Evolutionary conservation across 2,329 filamentous ascomycete genomes (phyloP), one percentile per base, ranked within the genome.

Genomic region (Ascochyta koolunga): DNA sequence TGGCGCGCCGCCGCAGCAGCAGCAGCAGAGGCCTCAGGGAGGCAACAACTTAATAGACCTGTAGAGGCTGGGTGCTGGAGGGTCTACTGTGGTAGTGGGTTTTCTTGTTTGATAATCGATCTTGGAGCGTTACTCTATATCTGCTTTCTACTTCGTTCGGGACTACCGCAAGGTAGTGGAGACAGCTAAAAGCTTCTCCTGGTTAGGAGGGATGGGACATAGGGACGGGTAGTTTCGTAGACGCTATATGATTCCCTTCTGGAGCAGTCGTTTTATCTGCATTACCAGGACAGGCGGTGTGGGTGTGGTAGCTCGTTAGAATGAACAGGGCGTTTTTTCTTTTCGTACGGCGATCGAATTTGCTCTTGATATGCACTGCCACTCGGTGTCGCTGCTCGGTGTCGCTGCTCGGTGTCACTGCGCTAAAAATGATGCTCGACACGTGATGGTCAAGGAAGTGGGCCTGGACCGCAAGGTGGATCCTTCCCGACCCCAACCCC

Each of bases 31-130:
- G 57, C 77, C 78, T 50, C 75, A 78, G 55, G 78, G 79, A 46
- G 75, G 78, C 52, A 82, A 82, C 49, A 87, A 85, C 68, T 70
- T 88, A 76, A 88, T 88, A 70, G 85, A 88, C 72, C 72, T 88
- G 66, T 86, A 59, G 58, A 49, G 32, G 43, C 16, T 33, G 6
- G 27, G 22, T 29, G 18, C 13, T 37, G 19, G 31, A 24, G 10
- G 32, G 13, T 5, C 16, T 16, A 21, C 24, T 37, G 40, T 16
- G 49, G 35, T n/a, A 36, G 9, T 40, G 37, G 18, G 45, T 50
- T 65, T 62, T 49, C 55, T 54, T 60, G 52, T 66, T 55, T 62
- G 56, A 65, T 59, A 58, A 61, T 62, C 59, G 56, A 55, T 50
- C 43, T 56, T 57, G 46, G 33, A 63, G 61, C 54, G 59, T 47